These are phyloP conservation scores for Saccharomycopsis sp. DNA, from an alignment of 805 yeast species.

Conservation along the genomic window DNA sequence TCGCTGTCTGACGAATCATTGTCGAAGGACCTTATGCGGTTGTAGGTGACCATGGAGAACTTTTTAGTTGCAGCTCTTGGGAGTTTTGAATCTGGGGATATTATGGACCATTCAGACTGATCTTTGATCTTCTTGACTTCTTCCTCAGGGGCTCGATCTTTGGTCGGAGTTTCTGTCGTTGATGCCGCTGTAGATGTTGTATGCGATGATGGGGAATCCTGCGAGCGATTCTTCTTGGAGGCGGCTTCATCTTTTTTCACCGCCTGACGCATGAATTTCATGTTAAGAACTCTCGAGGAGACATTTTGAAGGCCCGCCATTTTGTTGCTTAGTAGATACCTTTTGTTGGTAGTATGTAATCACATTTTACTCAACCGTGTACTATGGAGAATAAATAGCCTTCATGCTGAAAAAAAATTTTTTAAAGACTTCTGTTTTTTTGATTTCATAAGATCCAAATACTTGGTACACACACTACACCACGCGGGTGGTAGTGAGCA, in stretches of 20 bases:
- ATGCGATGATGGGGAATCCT: background rate
- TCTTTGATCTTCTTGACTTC: slow-evolving; percentile 1
- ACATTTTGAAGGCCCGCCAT: slow-evolving; percentile 15
- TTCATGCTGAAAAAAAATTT: background rate
- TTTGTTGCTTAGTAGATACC: background rate
- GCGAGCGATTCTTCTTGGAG: slow-evolving; percentile 4
- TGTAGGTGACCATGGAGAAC: background rate
- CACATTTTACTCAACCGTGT: too few species aligned
- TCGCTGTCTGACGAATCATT: background rate
- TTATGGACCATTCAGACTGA: background rate
- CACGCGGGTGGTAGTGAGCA: too few species aligned
- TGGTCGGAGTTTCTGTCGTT: background rate
- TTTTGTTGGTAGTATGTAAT: background rate
- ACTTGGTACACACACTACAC: too few species aligned
- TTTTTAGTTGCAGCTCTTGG: background rate
- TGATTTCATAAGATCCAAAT: too few species aligned
- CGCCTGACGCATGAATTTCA: slow-evolving; percentile 22
- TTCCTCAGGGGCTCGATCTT: slow-evolving; percentile 1
- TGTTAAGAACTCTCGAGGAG: slow-evolving; percentile 19
- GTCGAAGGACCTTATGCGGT: background rate
- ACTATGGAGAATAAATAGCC: too few species aligned
- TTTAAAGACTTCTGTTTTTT: background rate
- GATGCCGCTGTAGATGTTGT: background rate
- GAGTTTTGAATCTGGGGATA: background rate
- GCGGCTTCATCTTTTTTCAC: slow-evolving; percentile 2